phyloP scores from a whole-genome alignment of 2,329 filamentous ascomycete species.

The Alternaria arbusti region DNA sequence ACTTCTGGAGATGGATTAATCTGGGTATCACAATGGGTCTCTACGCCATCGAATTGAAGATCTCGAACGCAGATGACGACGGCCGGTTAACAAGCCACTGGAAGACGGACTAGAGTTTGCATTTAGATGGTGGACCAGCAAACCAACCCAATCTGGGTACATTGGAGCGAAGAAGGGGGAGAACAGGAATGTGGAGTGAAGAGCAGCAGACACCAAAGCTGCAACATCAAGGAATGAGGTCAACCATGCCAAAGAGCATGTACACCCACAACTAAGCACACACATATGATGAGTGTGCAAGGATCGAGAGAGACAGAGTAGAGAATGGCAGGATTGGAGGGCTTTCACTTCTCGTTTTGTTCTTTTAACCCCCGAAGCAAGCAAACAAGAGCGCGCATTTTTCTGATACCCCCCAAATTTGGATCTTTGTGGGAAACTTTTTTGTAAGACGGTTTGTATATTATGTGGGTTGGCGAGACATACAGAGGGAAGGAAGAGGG shows the following conservation, averaged over 20 bases:
- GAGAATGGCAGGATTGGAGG: neutral
- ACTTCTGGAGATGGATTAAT: slow-evolving; percentile 93
- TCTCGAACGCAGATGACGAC: slow-evolving; percentile 83
- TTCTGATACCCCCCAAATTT: slow-evolving; percentile 38
- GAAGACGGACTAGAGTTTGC: slow-evolving; percentile 77
- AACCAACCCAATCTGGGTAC: neutral
- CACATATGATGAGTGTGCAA: neutral
- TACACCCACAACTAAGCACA: neutral
- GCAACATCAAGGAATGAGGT: neutral
- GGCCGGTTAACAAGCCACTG: slow-evolving; percentile 77
- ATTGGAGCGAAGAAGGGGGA: neutral
- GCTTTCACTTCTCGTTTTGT: neutral
- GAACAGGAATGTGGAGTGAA: neutral
- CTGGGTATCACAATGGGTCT: slow-evolving; percentile 85
- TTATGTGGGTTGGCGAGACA: neutral
- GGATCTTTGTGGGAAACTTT: slow-evolving; percentile 12
- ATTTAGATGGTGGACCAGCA: neutral
- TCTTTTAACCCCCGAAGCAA: neutral
- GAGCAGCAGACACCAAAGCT: neutral
- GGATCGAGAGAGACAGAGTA: neutral
- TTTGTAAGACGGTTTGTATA: neutral
- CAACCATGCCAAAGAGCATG: neutral
- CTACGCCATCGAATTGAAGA: slow-evolving; percentile 88
- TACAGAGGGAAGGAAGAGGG: neutral
- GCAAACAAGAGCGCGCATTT: slow-evolving; percentile 19